phyloP scores from a whole-genome alignment of 345 rosid species.

The Eucalyptus sp. region DNA sequence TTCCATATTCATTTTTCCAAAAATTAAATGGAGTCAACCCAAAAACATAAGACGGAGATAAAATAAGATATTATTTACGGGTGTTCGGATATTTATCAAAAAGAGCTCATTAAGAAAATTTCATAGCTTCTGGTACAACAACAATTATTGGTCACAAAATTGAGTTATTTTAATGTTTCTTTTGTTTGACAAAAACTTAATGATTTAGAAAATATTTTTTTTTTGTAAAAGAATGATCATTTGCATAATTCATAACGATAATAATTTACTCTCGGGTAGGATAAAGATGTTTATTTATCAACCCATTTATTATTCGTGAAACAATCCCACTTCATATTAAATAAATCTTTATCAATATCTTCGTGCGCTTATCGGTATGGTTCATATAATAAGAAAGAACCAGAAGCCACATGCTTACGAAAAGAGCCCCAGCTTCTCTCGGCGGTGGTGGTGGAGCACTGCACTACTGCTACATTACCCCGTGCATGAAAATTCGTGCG shows the following conservation, averaged over 20 bases:
- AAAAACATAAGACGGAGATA: not conserved
- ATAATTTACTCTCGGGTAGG: not conserved
- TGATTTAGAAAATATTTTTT: accelerated
- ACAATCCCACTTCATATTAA: not conserved
- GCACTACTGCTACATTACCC: not conserved
- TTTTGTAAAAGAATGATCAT: accelerated
- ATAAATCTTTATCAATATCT: not conserved
- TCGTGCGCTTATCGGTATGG: not conserved
- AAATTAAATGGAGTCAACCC: not conserved
- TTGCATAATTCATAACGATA: accelerated
- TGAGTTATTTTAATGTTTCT: accelerated
- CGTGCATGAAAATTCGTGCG: not conserved
- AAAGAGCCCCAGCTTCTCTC: not conserved
- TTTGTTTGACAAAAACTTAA: accelerated
- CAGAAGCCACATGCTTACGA: not conserved
- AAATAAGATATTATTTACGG: too few relatives aligned
- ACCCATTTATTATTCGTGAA: not conserved
- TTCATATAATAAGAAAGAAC: not conserved
- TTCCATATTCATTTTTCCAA: not conserved
- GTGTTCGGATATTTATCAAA: accelerated
- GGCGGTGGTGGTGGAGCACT: not conserved
- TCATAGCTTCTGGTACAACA: not conserved
- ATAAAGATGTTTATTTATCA: too few relatives aligned
- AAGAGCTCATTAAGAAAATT: not conserved
- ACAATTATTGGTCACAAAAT: not conserved